Percentiles rank a stretch among this genome's conserved stretches.
phyloP scores from a whole-genome alignment of 2,329 filamentous ascomycete species.

The Cladosporium sp. region DNA sequence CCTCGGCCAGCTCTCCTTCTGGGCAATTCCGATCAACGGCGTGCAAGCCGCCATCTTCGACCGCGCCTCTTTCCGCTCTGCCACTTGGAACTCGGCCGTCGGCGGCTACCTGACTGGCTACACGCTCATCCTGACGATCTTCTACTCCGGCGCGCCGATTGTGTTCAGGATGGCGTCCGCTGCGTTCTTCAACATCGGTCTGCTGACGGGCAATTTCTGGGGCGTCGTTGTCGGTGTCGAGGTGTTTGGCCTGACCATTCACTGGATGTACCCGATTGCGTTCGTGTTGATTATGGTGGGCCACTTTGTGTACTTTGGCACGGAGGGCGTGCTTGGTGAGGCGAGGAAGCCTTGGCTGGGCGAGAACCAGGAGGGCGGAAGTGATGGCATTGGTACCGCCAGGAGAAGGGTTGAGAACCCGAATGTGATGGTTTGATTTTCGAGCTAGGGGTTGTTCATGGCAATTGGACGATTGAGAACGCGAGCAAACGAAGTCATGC shows the following conservation, averaged over 20 bases:
- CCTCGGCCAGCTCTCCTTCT: slow-evolving; percentile 81
- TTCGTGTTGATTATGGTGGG: slow-evolving; percentile 89
- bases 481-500: no score
- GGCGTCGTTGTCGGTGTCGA: slow-evolving; percentile 84
- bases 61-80: slow-evolving; percentile 57
- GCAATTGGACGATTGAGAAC: no score
- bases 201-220: slow-evolving; percentile 96
- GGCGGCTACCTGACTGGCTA: slow-evolving; percentile 85
- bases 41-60: slow-evolving; percentile 89
- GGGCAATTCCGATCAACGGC: slow-evolving; percentile 85
- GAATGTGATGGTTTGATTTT: slow-evolving; percentile 30
- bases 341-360: slow-evolving; percentile 94
- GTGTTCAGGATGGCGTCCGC: slow-evolving; percentile 85
- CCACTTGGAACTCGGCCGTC: slow-evolving; percentile 45
- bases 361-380: slow-evolving; percentile 72
- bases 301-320: slow-evolving; percentile 79
- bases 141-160: slow-evolving; percentile 82
- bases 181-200: slow-evolving; percentile 92
- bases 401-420: slow-evolving; percentile 53
- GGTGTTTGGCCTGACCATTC: slow-evolving; percentile 73
- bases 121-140: slow-evolving; percentile 72
- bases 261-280: slow-evolving; percentile 91
- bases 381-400: slow-evolving; percentile 77
- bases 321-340: slow-evolving; percentile 76
- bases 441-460: no score